phyloP scores from a whole-genome alignment of 106 monocot species.

The Dioscorea alata region DNA sequence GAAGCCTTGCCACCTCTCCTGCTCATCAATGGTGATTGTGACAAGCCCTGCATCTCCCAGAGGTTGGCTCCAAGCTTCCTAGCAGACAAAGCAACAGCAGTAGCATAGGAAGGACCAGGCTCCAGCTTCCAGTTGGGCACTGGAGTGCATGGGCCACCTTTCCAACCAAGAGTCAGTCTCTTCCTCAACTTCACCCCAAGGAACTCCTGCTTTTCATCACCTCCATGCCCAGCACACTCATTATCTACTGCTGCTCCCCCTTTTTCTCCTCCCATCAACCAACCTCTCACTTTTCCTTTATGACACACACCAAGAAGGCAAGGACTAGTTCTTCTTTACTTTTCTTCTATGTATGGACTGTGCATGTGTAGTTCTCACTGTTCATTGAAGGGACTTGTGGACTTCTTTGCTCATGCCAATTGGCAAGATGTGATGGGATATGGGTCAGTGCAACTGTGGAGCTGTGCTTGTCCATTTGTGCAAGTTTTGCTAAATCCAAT shows the following conservation, averaged over 20 bases:
- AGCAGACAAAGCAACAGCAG: conserved; percentile 30
- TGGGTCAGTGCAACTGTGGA: no score
- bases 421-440: no score
- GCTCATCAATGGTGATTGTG: not conserved
- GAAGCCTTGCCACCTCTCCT: not conserved
- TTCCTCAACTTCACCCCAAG: conserved; percentile 37
- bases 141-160: conserved; percentile 42
- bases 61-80: conserved; percentile 58
- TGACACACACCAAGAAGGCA: no score
- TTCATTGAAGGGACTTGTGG: no score
- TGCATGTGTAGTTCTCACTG: no score
- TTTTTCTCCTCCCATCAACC: conserved; percentile 10
- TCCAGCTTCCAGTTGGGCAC: conserved; percentile 58
- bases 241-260: conserved; percentile 1
- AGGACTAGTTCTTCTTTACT: no score
- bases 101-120: not conserved
- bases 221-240: not conserved
- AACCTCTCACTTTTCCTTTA: not conserved
- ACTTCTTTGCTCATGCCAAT: no score
- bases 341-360: no score
- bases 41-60: conserved; percentile 51
- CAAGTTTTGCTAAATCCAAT: no score
- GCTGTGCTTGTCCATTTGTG: no score
- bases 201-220: conserved; percentile 15
- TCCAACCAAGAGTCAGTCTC: conserved; percentile 12